A percentile compares a stretch with the other conserved stretches of the same genome.
Evolutionary conservation across 257 asterid genomes (phyloP).

Genomic region (Nemophila menziesii): DNA sequence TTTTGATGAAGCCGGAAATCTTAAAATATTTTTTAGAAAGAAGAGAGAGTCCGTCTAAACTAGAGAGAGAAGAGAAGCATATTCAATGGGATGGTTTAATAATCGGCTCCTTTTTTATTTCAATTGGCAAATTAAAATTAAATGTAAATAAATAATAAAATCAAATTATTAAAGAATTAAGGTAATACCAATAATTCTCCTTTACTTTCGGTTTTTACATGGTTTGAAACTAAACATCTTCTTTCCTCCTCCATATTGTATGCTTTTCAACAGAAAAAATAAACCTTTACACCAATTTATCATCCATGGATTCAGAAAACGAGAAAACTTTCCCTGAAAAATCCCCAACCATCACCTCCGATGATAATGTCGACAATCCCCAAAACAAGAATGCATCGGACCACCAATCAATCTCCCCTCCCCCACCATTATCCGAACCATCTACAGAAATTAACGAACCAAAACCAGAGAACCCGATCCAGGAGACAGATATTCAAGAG

Average conservation of each 20-base stretch:
- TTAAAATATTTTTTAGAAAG: no score
- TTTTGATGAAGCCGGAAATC: no score
- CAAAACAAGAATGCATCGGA: neutral
- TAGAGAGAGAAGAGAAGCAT: no score
- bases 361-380: neutral
- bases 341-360: neutral
- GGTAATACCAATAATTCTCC: neutral
- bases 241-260: neutral
- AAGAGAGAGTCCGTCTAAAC: no score
- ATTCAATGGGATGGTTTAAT: no score
- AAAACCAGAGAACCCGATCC: neutral
- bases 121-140: no score
- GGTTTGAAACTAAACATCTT: neutral
- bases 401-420: slow-evolving; percentile 4
- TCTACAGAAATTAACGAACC: neutral
- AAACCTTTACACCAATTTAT: neutral
- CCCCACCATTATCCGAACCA: neutral
- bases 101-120: no score
- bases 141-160: no score
- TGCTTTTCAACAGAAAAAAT: neutral
- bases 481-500: neutral
- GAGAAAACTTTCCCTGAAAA: slow-evolving; percentile 29
- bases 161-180: no score
- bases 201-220: neutral
- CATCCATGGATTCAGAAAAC: slow-evolving; percentile 33